Conservation (phyloP, 208 protist species). For the Leishmania guyanensis region DNA sequence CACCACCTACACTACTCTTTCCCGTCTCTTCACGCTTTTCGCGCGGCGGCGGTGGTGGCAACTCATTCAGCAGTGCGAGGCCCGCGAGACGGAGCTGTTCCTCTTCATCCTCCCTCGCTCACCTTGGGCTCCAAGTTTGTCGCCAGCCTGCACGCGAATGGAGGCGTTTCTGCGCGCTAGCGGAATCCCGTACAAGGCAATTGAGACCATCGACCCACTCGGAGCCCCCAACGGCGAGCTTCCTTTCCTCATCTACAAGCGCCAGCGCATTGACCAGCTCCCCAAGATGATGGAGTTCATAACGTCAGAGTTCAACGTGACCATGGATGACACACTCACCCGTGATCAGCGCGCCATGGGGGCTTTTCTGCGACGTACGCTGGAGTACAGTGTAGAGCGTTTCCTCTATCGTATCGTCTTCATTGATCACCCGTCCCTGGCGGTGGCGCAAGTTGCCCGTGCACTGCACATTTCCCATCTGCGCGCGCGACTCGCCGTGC, state of each 20-base stretch:
- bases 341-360: constrained; percentile 47
- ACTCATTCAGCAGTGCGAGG: constrained; percentile 29
- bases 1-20: constrained; percentile 29
- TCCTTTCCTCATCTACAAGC: constrained; percentile 54
- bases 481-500: constrained; percentile 36
- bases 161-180: constrained; percentile 65
- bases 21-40: constrained; percentile 33
- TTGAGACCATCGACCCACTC: constrained; percentile 39
- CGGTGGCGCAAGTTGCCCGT: constrained; percentile 38
- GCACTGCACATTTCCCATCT: constrained; percentile 39
- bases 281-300: constrained; percentile 51
- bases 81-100: constrained; percentile 33
- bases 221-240: constrained; percentile 41
- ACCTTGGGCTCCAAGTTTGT: constrained; percentile 50
- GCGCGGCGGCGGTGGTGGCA: constrained; percentile 31
- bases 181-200: constrained; percentile 53
- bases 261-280: constrained; percentile 29
- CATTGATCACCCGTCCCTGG: constrained; percentile 41
- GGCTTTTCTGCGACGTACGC: constrained; percentile 35
- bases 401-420: constrained; percentile 48
- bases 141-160: constrained; percentile 44
- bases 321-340: constrained; percentile 45
- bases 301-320: constrained; percentile 32
- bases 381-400: constrained; percentile 49
- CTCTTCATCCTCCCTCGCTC: constrained; percentile 60